A percentile compares a stretch with the other conserved stretches of the same genome.
Evolutionary conservation across 1,284 basidiomycete species (phyloP).

Genomic region (Anthracocystis walkeri): DNA sequence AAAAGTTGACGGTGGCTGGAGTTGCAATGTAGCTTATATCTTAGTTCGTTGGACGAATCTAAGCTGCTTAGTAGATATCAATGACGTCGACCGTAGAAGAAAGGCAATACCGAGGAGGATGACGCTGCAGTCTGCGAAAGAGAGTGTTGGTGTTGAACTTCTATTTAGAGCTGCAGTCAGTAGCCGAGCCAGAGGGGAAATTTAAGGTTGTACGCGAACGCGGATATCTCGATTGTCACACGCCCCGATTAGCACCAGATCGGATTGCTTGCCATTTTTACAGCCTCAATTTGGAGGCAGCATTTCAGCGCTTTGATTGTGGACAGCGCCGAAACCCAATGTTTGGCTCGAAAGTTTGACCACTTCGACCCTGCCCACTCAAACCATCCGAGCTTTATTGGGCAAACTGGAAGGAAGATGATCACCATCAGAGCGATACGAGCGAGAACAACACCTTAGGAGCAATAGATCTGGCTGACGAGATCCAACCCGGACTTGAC

Average conservation of each 20-base stretch:
- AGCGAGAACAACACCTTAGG: no score
- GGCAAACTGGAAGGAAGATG: no score
- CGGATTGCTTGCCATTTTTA: not conserved
- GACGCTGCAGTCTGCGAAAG: not conserved
- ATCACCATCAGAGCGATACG: no score
- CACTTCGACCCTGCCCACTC: no score
- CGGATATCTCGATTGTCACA: not conserved
- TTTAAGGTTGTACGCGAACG: not conserved
- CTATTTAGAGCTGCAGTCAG: not conserved
- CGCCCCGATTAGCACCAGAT: not conserved
- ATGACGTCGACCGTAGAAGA: not conserved
- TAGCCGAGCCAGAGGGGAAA: no score
- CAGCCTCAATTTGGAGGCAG: not conserved
- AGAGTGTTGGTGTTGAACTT: constrained; percentile 6
- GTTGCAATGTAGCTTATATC: not conserved
- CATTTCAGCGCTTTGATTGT: not conserved
- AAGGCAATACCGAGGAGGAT: not conserved
- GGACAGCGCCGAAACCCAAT: not conserved
- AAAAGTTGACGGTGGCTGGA: not conserved
- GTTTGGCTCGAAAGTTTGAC: no score
- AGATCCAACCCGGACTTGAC: not conserved
- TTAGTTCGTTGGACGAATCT: no score
- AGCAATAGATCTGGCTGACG: not conserved
- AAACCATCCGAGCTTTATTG: no score
- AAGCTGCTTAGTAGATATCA: not conserved